Conservation (phyloP, 495 filamentous ascomycete genomes). For the Neurospora intermedia region DNA sequence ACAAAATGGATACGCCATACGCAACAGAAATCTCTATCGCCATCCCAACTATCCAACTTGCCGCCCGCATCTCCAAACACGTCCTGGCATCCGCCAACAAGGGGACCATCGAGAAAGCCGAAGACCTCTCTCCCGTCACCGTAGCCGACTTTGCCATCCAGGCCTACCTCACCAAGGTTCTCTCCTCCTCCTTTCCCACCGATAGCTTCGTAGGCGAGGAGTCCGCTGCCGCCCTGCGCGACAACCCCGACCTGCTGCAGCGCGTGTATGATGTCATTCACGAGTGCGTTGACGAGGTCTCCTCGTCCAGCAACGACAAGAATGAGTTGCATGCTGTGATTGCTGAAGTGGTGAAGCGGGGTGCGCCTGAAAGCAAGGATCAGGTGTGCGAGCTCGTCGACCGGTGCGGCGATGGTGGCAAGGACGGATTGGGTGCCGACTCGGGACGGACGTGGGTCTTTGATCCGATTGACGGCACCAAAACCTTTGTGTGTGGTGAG, state of each 20-base stretch:
- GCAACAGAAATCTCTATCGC: constrained; percentile 19
- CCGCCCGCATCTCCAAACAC: constrained; percentile 28
- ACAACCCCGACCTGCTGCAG: constrained; percentile 36
- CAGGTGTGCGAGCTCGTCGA: constrained; percentile 55
- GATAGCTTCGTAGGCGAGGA: constrained; percentile 56
- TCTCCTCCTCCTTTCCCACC: constrained; percentile 42
- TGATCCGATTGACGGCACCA: constrained; percentile 65
- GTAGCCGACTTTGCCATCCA: constrained; percentile 61
- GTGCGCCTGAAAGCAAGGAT: constrained; percentile 35
- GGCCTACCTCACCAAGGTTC: constrained; percentile 46
- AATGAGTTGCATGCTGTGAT: background rate
- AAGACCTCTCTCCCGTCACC: constrained; percentile 51
- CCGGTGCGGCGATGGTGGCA: constrained; percentile 39
- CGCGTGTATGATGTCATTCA: constrained; percentile 42
- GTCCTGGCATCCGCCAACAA: constrained; percentile 17
- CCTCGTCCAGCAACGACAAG: constrained; percentile 21
- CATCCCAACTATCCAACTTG: constrained; percentile 21
- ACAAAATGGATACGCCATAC: constrained; percentile 25
- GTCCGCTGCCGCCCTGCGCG: constrained; percentile 42
- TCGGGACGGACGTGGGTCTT: constrained; percentile 48
- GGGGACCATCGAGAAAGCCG: constrained; percentile 30
- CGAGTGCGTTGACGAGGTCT: constrained; percentile 5
- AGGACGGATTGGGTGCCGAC: constrained; percentile 7
- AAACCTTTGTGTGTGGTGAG: constrained; percentile 49
- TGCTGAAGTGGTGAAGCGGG: constrained; percentile 4